Evolutionary conservation across 108 stramenopile genomes (phyloP).

Genomic region (Stephanodiscus minutulus): DNA sequence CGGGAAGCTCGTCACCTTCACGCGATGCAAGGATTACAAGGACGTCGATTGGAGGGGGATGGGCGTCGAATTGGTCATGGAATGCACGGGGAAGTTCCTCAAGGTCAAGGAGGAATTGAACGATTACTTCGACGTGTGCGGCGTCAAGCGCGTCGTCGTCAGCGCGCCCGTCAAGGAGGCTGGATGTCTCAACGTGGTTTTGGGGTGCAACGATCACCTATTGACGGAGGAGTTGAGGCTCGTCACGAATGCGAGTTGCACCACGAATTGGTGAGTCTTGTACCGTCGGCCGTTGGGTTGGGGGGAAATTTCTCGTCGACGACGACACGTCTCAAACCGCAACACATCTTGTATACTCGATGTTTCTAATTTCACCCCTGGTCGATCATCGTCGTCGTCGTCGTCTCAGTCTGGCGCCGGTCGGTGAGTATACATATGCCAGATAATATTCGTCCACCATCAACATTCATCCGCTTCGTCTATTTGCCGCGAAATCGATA

Average conservation of each 20-base stretch:
- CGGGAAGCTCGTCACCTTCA: constrained; percentile 82
- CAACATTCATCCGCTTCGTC: neutral
- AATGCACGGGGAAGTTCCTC: constrained; percentile 92
- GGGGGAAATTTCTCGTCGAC: constrained; percentile 4
- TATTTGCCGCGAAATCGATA: neutral
- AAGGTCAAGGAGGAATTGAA: constrained; percentile 62
- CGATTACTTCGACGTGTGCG: constrained; percentile 81
- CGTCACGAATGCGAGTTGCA: constrained; percentile 94
- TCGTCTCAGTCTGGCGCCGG: neutral
- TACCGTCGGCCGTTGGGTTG: too few species aligned
- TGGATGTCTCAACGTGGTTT: constrained; percentile 89
- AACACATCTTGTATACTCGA: neutral
- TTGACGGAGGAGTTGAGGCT: constrained; percentile 70
- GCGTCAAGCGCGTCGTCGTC: constrained; percentile 91
- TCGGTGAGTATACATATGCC: neutral
- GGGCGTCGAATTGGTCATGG: constrained; percentile 90
- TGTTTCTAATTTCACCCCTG: neutral
- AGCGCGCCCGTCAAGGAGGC: constrained; percentile 94
- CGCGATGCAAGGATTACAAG: constrained; percentile 66
- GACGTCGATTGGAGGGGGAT: constrained; percentile 74
- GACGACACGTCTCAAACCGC: neutral
- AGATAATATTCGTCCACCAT: neutral
- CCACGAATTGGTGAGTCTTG: constrained; percentile 91
- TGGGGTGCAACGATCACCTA: constrained; percentile 91
- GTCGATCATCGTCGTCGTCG: neutral